Base-by-base conservation (phyloP, 192 early-diverging fungal genomes). In the Gaertneriomyces semiglobifer region DNA sequence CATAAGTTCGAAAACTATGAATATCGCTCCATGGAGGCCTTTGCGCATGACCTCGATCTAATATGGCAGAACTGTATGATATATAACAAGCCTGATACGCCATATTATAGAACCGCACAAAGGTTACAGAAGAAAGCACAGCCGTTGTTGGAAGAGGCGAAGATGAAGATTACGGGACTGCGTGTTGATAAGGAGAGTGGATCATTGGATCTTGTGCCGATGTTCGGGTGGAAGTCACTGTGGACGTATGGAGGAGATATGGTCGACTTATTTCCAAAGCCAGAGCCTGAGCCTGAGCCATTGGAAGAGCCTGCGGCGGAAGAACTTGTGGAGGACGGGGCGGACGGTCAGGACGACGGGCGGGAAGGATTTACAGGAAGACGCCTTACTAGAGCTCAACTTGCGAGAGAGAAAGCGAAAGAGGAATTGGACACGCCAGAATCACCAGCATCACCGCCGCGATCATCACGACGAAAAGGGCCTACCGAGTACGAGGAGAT, bases 71-170 rank as follows among this genome's bases (percentile, higher is more conserved):
- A 94, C 67, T 84, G 88, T 19, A 82, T 88, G 77, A 69, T 77
- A 8, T 94, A 93, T 68, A 94, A 94, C 74, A 80, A 77, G 51
- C 53, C 75, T 1, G 86, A 90, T 44, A 94, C 91, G 0, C 66
- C 77, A 2, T 94, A 92, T 62, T 87, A 79, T 63, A 78, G 84
- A 53, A 65, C 81, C 6, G 92, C 92, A 0, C 72, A 74, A 16
- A 74, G 81, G 52, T 66, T 92, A 10, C 67, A 84, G 47, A 53
- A 66, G 46, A 48, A 68, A 20, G 53, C 40, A 43, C 47, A 68
- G 39, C 65, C 65, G 5, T n/a, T 67, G 4, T 52, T 71, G 4
- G 62, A 54, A 33, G 69, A 71, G 18, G 25, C 65, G n/a, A 39
- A 38, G 20, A 61, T 68, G 7, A 14, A 72, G 48, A 25, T 61